These are phyloP conservation scores for Achlya hypogyna DNA, from an alignment of 352 stramenopile species.

Conservation along the genomic window DNA sequence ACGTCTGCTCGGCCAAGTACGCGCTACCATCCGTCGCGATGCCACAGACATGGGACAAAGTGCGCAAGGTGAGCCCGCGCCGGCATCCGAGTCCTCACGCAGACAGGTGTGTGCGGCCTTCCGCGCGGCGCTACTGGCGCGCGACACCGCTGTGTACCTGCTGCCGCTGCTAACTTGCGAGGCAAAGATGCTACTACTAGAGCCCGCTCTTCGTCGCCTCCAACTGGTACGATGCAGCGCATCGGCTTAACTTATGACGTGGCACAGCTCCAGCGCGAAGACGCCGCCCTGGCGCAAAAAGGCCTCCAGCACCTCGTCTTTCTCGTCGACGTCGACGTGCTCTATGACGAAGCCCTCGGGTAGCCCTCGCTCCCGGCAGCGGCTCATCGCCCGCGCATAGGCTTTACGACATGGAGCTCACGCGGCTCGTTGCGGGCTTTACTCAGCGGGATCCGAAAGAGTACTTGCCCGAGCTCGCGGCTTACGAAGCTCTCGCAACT, in stretches of 20 bases:
- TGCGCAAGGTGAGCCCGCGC: neutral
- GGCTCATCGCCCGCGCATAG: neutral
- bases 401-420: slow-evolving; percentile 55
- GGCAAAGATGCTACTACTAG: slow-evolving; percentile 18
- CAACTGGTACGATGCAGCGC: neutral
- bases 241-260: neutral
- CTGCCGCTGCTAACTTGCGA: slow-evolving; percentile 53
- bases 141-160: slow-evolving; percentile 36
- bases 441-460: slow-evolving; percentile 64
- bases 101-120: slow-evolving; percentile 48
- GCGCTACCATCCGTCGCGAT: slow-evolving; percentile 31
- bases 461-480: slow-evolving; percentile 53
- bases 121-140: slow-evolving; percentile 29
- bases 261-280: neutral
- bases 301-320: slow-evolving; percentile 69
- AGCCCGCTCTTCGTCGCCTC: neutral
- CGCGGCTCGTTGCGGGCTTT: slow-evolving; percentile 47
- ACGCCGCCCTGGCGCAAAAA: slow-evolving; percentile 28
- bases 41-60: neutral
- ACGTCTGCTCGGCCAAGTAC: slow-evolving; percentile 71
- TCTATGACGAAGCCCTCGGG: slow-evolving; percentile 57
- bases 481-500: slow-evolving; percentile 31
- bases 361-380: no score
- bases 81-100: slow-evolving; percentile 27
- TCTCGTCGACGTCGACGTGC: slow-evolving; percentile 49